phyloP scores from a whole-genome alignment of 805 yeast genomes.

The Wickerhamiella galacta region DNA sequence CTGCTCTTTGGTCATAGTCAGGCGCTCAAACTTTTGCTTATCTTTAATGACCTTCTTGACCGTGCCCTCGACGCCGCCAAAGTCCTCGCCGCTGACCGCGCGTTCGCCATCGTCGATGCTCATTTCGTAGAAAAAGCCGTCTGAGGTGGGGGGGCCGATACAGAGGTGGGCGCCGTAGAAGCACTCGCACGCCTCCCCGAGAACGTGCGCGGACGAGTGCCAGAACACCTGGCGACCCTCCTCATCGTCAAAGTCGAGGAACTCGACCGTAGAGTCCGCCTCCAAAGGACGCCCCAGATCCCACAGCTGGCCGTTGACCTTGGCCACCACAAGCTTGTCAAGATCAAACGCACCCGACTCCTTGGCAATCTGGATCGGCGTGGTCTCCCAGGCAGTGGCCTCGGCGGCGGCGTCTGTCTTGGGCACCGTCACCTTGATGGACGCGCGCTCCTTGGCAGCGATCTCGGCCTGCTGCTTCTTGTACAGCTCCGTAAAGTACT shows the following conservation, averaged over 20 bases:
- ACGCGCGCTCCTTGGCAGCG: slow-evolving; percentile 41
- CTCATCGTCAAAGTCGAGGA: slow-evolving; percentile 80
- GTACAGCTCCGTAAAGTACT: slow-evolving; percentile 65
- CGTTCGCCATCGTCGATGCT: slow-evolving; percentile 60
- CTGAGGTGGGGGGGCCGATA: slow-evolving; percentile 93
- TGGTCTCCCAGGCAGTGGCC: slow-evolving; percentile 76
- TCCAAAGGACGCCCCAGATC: slow-evolving; percentile 91
- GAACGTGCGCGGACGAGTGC: slow-evolving; percentile 97
- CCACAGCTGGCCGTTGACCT: slow-evolving; percentile 84
- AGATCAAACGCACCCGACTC: slow-evolving; percentile 72
- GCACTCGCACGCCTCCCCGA: slow-evolving; percentile 97
- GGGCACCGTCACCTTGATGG: slow-evolving; percentile 55
- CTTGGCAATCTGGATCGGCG: slow-evolving; percentile 74
- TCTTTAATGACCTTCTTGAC: slow-evolving; percentile 85
- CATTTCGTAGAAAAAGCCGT: slow-evolving; percentile 96
- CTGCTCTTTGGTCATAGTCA: slow-evolving; percentile 83
- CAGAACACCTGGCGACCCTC: slow-evolving; percentile 94
- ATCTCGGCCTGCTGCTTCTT: slow-evolving; percentile 57
- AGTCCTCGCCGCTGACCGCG: slow-evolving; percentile 68
- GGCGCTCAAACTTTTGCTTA: slow-evolving; percentile 86
- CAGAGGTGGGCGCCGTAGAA: slow-evolving; percentile 87
- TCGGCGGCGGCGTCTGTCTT: slow-evolving; percentile 70
- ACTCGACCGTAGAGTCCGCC: slow-evolving; percentile 46
- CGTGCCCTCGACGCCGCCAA: slow-evolving; percentile 65
- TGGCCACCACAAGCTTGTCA: slow-evolving; percentile 81